Evolutionary conservation across 805 yeast genomes (phyloP).

Genomic region (Candida peoriensis): DNA sequence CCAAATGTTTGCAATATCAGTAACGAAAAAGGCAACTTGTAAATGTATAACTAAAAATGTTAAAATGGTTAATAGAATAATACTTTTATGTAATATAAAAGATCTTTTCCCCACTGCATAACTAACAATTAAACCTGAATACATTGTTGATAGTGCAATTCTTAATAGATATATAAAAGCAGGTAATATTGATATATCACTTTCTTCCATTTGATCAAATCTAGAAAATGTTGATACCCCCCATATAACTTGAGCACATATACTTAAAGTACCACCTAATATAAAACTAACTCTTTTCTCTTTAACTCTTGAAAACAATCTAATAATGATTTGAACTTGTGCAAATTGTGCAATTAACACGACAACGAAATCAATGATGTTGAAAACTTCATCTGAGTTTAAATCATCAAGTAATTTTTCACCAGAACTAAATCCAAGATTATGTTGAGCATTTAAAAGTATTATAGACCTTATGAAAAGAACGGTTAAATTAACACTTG

Average conservation of each 20-base stretch:
- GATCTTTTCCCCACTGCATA: constrained; percentile 47
- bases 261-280: constrained; percentile 49
- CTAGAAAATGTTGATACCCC: constrained; percentile 51
- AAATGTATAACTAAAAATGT: constrained; percentile 51
- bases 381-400: constrained; percentile 40
- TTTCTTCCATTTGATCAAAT: constrained; percentile 23
- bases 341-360: constrained; percentile 55
- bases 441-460: constrained; percentile 43
- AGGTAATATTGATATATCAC: constrained; percentile 52
- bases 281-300: constrained; percentile 62
- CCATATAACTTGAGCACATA: constrained; percentile 63
- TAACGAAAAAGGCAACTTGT: constrained; percentile 66
- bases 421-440: constrained; percentile 33
- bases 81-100: constrained; percentile 42
- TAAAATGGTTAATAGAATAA: constrained; percentile 51
- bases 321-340: constrained; percentile 67
- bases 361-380: constrained; percentile 52
- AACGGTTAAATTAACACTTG: constrained; percentile 50
- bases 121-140: constrained; percentile 57
- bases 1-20: constrained; percentile 74
- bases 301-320: constrained; percentile 59
- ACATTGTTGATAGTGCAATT: constrained; percentile 65
- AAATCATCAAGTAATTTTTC: constrained; percentile 39
- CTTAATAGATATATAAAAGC: constrained; percentile 71
- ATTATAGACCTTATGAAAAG: constrained; percentile 44